Evolutionary conservation across 306 rosid species (phyloP).

Genomic region (Rosa chinensis): DNA sequence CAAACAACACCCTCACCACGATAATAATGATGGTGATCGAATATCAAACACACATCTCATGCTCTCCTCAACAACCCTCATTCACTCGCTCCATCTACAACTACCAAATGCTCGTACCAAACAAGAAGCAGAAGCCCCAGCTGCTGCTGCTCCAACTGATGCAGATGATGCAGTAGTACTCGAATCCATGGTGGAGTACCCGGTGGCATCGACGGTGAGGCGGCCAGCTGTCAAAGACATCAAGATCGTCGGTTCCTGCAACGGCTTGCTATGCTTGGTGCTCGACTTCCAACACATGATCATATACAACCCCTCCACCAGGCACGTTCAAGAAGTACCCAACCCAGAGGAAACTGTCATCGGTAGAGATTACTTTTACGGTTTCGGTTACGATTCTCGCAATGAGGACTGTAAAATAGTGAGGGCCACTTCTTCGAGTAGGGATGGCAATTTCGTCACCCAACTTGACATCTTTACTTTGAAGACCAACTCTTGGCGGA

Average conservation of each 20-base stretch:
- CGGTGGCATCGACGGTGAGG: not conserved
- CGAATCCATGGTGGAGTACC: not conserved
- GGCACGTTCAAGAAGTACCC: slow-evolving; percentile 1
- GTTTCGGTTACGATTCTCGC: slow-evolving; percentile 14
- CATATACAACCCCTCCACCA: slow-evolving; percentile 20
- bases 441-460: not conserved
- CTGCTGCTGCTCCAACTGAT: not conserved
- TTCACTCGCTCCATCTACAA: slow-evolving; percentile 8
- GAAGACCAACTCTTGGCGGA: slow-evolving; percentile 13
- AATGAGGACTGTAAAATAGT: slow-evolving; percentile 11
- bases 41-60: slow-evolving; percentile 4
- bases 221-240: not conserved
- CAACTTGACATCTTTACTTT: slow-evolving; percentile 6
- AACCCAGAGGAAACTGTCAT: not conserved
- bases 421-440: slow-evolving; percentile 15
- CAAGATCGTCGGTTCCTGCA: slow-evolving; percentile 19
- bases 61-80: slow-evolving; percentile 7
- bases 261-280: slow-evolving; percentile 15
- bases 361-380: slow-evolving; percentile 20
- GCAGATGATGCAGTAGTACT: not conserved
- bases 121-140: not conserved
- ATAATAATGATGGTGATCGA: not conserved
- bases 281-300: not conserved
- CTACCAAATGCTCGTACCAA: not conserved
- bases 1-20: not conserved